These are phyloP conservation scores for Russula compacta DNA, from an alignment of 768 basidiomycete species.

Conservation along the genomic window DNA sequence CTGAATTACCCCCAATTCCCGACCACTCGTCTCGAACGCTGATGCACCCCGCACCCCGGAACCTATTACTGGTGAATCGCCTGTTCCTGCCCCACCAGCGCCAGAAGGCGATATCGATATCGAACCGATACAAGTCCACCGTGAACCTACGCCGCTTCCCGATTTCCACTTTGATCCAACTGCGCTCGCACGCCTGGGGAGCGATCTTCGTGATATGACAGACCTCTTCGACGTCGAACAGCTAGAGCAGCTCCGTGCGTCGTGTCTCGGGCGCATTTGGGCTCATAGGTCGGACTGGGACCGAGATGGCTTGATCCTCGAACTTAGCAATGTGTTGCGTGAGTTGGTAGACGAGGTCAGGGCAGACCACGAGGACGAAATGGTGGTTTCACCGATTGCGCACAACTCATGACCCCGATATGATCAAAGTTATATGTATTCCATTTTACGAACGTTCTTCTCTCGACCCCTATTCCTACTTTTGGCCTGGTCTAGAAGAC, in stretches of 20 bases:
- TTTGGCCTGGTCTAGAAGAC: neutral
- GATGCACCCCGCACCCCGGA: neutral
- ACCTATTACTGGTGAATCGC: slow-evolving; percentile 2
- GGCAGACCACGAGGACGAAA: slow-evolving; percentile 20
- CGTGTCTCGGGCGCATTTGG: slow-evolving; percentile 77
- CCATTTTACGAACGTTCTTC: neutral
- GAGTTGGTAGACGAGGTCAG: slow-evolving; percentile 62
- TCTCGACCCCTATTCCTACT: neutral
- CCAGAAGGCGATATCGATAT: slow-evolving; percentile 25
- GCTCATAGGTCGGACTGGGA: slow-evolving; percentile 76
- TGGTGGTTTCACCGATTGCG: neutral
- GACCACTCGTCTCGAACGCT: neutral
- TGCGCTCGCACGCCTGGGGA: slow-evolving; percentile 40
- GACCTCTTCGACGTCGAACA: slow-evolving; percentile 67
- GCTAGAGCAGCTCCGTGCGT: slow-evolving; percentile 88
- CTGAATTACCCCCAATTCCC: neutral
- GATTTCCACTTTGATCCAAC: slow-evolving; percentile 60
- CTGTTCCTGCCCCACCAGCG: slow-evolving; percentile 16
- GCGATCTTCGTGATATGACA: slow-evolving; percentile 47
- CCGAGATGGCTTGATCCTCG: slow-evolving; percentile 51
- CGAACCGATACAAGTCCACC: slow-evolving; percentile 45
- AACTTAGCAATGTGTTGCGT: slow-evolving; percentile 46
- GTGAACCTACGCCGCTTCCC: slow-evolving; percentile 62
- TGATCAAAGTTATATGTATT: slow-evolving; percentile 16
- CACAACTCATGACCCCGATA: neutral